These are phyloP conservation scores for Phaseolus lunatus DNA, from an alignment of 306 rosid genomes.

Conservation along the genomic window DNA sequence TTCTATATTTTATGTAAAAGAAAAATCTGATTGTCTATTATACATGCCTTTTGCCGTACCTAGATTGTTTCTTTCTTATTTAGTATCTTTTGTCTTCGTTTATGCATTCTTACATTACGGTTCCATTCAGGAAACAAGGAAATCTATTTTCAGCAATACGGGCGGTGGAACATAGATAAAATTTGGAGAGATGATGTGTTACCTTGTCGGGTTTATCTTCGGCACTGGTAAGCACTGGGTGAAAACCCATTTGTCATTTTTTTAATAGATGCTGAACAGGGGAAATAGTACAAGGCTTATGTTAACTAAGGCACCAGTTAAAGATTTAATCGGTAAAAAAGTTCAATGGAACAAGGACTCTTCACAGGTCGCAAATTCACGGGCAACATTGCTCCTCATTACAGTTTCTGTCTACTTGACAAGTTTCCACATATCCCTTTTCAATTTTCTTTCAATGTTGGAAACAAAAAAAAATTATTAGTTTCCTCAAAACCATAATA, in stretches of 20 bases:
- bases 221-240: conserved; percentile 78
- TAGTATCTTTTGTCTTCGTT: conserved; percentile 12
- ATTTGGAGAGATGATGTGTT: conserved; percentile 94
- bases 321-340: background rate
- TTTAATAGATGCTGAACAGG: background rate
- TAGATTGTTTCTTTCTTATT: conserved; percentile 34
- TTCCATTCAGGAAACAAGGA: conserved; percentile 74
- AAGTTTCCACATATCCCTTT: conserved; percentile 14
- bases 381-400: conserved; percentile 24
- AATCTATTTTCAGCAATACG: conserved; percentile 71
- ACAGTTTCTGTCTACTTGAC: background rate
- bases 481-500: background rate
- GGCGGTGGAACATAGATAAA: conserved; percentile 74
- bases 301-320: background rate
- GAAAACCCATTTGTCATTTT: conserved; percentile 14
- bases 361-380: conserved; percentile 8
- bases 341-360: background rate
- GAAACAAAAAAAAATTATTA: conserved; percentile 2
- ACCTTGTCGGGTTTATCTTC: conserved; percentile 92
- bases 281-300: background rate
- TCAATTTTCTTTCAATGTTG: conserved; percentile 25
- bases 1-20: background rate
- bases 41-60: conserved; percentile 25
- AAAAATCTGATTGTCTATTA: background rate
- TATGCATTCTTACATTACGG: conserved; percentile 20